Evolutionary conservation across 2,329 filamentous ascomycete species (phyloP), one percentile per base, ranked within the genome.

Genomic region (Alternaria triticimaculans): DNA sequence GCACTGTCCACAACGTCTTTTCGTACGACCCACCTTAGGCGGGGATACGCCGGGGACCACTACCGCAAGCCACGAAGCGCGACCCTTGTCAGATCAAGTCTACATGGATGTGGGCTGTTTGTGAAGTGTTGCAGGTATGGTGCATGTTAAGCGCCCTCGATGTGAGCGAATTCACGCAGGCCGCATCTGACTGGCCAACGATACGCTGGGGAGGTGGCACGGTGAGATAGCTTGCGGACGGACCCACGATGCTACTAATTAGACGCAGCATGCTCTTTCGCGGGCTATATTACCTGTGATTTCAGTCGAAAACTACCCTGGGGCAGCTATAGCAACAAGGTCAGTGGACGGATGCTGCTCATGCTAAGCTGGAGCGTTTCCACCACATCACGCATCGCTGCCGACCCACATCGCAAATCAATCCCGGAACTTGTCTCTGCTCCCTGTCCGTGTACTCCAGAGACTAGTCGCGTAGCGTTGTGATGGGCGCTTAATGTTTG

Each of bases 241-340:
- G 48, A 65, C 59, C 69, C 62, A 55, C 25, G 57, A 49, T 67
- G 46, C 14, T 41, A 45, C 51, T n/a, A 53, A 70, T 70, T 77
- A 77, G 72, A 73, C 75, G 75, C 76, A 77, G 56, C 58, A 55
- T 48, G 54, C 55, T 71, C 69, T 62, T 68, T 61, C 59, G 72
- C 67, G 67, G 69, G 68, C 64, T 66, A 72, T 72, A 72, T 73
- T 71, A 64, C 59, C 58, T 55, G 54, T 50, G 53, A 21, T 54
- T 66, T 60, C 55, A 54, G 58, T 55, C 58, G 61, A 61, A 45
- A 60, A 59, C 25, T 54, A 57, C 49, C 46, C 66, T 64, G 68
- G 67, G 66, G 58, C 61, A 50, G 64, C 55, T 18, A 54, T 37
- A 50, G 45, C 46, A 66, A 62, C 65, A 63, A 26, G 60, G 66